Base-by-base conservation (phyloP, 306 rosid species). In the Chamaecrista fasciculata region DNA sequence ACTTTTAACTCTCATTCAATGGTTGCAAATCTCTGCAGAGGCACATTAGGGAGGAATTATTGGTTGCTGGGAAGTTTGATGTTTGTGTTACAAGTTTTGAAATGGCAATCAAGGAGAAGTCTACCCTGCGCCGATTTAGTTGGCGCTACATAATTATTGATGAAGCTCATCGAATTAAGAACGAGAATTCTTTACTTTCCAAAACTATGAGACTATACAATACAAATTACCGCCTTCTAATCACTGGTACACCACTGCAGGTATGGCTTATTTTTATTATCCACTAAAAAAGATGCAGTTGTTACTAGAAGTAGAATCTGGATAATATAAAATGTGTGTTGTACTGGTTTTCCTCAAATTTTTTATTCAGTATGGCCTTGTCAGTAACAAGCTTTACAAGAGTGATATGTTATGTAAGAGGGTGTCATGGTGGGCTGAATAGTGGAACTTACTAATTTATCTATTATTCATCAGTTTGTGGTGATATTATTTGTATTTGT, bases 121-220 rank as follows among this genome's bases (percentile, higher is more conserved):
- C 88, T 75, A 65, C 84, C 70, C 78, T 91, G 67, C 95, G 99
- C 23, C 85, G 97, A 21, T 94, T 94, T 70, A 94, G 95, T 63
- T 94, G 99, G 99, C 96, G 99, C 44, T 94, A 94, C 75, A 91
- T 94, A 63, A 82, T 94, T 73, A 94, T 90, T 57, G 97, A 90
- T 78, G 98, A 94, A 84, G 98, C 98, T 50, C 98, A 94, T 76
- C 86, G 98, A 46, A 94, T 94, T 76, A 94, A 94, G 92, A 94
- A 94, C 29, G 99, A 94, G 83, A 94, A 94, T 59, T 94, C 98
- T 33, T 88, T 94, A 52, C 92, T 94, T 49, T 94, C 98, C 19
- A 94, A 94, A 75, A 94, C 99, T 21, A 94, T 94, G 99, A 89
- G 99, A 79, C 82, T 88, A 18, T 94, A 86, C 72, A 88, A 71